Evolutionary conservation across 441 rosid genomes (phyloP), one percentile per base, ranked within the genome.

Genomic region (Jatropha multifida): DNA sequence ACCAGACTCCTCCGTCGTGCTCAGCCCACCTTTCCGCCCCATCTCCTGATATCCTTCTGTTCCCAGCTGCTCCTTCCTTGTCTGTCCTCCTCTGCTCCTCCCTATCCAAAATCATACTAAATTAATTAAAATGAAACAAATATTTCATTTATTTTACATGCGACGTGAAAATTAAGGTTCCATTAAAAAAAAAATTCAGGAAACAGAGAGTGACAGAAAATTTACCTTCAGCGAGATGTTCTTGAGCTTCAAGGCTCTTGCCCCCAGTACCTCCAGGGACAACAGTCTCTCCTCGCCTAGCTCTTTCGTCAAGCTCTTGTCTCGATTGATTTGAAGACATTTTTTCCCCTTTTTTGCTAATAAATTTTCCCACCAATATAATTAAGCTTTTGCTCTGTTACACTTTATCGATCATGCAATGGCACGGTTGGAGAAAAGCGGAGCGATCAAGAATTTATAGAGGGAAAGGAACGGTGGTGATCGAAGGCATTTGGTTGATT

Each of bases 251-350:
- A 0, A 88, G 86, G 86, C 92, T 90, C 68, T 85, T 89, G 59
- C 95, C 92, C 1, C 95, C 88, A 1, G 93, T 89, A 14, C 93
- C 95, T 6, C 90, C 90, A 3, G 89, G 92, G 4, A 89, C 87
- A 0, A 91, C 90, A 0, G 89, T 84, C 79, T 91, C 91, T 18
- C 96, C 93, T 56, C 79, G 79, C 82, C 77, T 82, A 1, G 90
- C 92, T 74, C 81, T 84, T 40, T 79, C 84, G 76, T 90, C 88
- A 1, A 90, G 83, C 58, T 85, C 84, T 55, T 73, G 84, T 74
- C 72, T 86, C 70, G 62, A 46, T 41, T 17, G 88, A 26, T 79
- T 65, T 18, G 86, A 74, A 14, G 87, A 42, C 89, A 83, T 71
- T 17, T 49, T 74, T 38, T 49, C 5, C 59, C 41, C 46, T 42